A percentile compares a stretch with the other conserved stretches of the same genome.
phyloP scores from a whole-genome alignment of 768 basidiomycete species.

The Psilocybe subaeruginosa region DNA sequence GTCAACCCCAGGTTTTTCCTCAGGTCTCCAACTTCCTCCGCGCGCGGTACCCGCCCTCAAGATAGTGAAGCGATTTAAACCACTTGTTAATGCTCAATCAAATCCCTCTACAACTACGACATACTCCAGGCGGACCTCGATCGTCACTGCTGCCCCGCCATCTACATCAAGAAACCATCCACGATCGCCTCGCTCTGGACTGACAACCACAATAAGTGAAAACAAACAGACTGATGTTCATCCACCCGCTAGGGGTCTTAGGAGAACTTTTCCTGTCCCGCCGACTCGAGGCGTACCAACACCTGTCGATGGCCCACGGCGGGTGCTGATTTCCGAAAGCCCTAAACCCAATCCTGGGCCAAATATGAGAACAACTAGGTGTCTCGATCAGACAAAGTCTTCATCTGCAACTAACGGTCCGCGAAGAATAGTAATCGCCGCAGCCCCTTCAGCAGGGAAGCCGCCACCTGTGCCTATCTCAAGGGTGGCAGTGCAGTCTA shows the following conservation, averaged over 20 bases:
- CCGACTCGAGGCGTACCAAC: not conserved
- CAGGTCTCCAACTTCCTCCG: conserved; percentile 27
- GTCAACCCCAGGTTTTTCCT: conserved; percentile 23
- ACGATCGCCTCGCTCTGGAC: conserved; percentile 7
- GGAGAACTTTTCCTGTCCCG: conserved; percentile 7
- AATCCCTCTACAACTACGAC: conserved; percentile 4
- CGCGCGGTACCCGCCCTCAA: conserved; percentile 46
- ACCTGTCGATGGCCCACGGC: conserved; percentile 28
- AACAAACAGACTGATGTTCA: conserved; percentile 4
- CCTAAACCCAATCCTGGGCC: conserved; percentile 19
- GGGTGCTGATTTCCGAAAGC: conserved; percentile 32
- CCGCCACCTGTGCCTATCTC: not conserved
- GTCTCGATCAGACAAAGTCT: conserved; percentile 16
- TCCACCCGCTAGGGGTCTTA: conserved; percentile 3
- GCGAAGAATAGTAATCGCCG: conserved; percentile 35
- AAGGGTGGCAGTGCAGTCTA: conserved; percentile 7
- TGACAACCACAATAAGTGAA: conserved; percentile 1
- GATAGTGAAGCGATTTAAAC: conserved; percentile 46
- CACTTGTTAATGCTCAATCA: conserved; percentile 4
- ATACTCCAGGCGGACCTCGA: conserved; percentile 17
- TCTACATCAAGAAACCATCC: conserved; percentile 5
- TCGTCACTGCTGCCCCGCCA: conserved; percentile 2
- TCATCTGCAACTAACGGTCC: conserved; percentile 30
- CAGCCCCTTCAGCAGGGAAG: conserved; percentile 12
- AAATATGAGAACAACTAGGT: conserved; percentile 14